Base-by-base conservation (phyloP, 2,329 filamentous ascomycete species). In the Bipolaris zeicola region DNA sequence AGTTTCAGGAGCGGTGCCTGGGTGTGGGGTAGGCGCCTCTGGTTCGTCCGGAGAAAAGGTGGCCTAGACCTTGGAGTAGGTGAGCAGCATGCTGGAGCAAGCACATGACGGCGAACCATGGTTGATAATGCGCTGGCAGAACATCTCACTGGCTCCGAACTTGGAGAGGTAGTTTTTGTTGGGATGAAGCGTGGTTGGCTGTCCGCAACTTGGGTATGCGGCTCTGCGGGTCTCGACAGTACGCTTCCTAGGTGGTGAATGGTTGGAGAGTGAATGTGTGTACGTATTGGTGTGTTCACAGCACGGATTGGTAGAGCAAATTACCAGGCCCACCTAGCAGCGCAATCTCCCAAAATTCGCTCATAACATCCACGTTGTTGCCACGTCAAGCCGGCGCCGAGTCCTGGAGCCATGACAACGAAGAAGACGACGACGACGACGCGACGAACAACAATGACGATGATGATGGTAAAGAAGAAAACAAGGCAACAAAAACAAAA, bases 21-120 rank as follows among this genome's bases (percentile, higher is more conserved):
- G 49, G 58, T 54, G 60, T 58, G 58, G 55, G 51, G 52, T 50
- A 36, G 46, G 31, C 39, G 54, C 49, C 56, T 49, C 45, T 61
- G 52, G 60, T 61, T 64, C 57, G 62, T 57, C 56, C 47, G 60
- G 57, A 52, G 51, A 52, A 57, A 55, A 62, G 31, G 45, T 49
- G 49, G 46, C 52, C 50, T 49, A 55, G 51, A 37, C 42, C 52
- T 37, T 33, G 16, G n/a, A 46, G 26, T 36, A 43, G 37, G 45
- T 44, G 50, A 54, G 39, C 38, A 47, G 11, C 20, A 20, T 20
- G 20, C 20, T 20, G 20, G 20, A 20, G 20, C 41, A 53, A 55
- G 50, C 58, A 57, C 55, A 55, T 45, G 51, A 44, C 45, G 37
- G 49, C 50, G 57, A 59, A 61, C 54, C 43, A 50, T 41, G 54